Evolutionary conservation across 139 green algal genomes (phyloP).

Genomic region (Deuterostichococcus epilithicus): DNA sequence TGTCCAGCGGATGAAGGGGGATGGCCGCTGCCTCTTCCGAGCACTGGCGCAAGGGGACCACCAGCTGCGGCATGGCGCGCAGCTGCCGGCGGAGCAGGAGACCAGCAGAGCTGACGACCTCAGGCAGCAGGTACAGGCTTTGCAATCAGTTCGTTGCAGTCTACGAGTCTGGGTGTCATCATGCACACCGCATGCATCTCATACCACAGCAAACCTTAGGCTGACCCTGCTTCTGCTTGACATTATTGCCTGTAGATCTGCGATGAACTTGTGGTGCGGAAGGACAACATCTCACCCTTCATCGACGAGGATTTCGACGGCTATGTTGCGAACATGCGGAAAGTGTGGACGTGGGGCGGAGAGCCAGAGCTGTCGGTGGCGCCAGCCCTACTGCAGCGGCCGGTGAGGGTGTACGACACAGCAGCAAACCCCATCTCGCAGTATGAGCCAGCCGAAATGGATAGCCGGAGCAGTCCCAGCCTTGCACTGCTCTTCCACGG

Average conservation of each 20-base stretch:
- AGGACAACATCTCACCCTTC: conserved; percentile 17
- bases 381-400: conserved; percentile 6
- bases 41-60: conserved; percentile 20
- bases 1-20: conserved; percentile 11
- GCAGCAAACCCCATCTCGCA: not conserved
- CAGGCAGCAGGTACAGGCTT: not conserved
- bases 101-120: conserved; percentile 2
- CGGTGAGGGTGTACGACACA: conserved; percentile 5
- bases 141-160: too few species aligned
- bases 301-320: conserved; percentile 20
- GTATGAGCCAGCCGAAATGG: not conserved
- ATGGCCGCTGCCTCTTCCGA: conserved; percentile 24
- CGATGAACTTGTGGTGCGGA: conserved; percentile 12
- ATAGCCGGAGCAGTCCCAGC: not conserved
- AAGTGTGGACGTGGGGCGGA: conserved; percentile 18
- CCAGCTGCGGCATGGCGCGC: not conserved
- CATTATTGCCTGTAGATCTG: conserved; percentile 3
- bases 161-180: too few species aligned
- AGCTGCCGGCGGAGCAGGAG: conserved; percentile 5
- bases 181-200: too few species aligned
- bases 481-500: conserved; percentile 13
- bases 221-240: too few species aligned
- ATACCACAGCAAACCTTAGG: too few species aligned
- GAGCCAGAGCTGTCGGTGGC: conserved; percentile 32
- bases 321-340: conserved; percentile 25